Base-by-base conservation (phyloP, 257 asterid genomes). In the Plantago elongata region DNA sequence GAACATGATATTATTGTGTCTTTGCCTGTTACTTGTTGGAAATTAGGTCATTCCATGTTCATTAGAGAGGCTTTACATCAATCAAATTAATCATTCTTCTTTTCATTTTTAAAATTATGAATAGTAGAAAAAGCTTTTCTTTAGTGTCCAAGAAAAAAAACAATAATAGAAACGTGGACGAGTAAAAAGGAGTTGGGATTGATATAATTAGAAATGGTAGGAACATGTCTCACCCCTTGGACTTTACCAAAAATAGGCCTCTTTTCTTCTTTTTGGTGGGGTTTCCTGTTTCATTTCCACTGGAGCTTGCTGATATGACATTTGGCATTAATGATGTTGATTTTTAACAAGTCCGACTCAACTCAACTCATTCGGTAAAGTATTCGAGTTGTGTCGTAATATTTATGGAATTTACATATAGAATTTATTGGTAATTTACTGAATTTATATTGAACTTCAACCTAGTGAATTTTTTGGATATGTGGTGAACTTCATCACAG, bases 141-240 rank as follows among this genome's bases (percentile, higher is more conserved):
- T 67, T 70, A 7, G 8, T 34, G 5, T 40, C 60, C 71, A 51
- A 61, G 58, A 22, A 69, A 62, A 66, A 63, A 61, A 54, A 56
- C 68, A 74, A 78, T 78, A 67, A 74, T 74, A 40, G 75, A 70
- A 70, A 68, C 52, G 52, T 54, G 43, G n/a, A 54, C 29, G 42
- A 54, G 72, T 66, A 57, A 65, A 50, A 11, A 30, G 16, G 40
- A 18, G 34, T 18, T 52, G 29, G 40, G 59, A 1, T 54, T 3
- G 59, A 27, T 54, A 54, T 54, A 54, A 54, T 54, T 54, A 22
- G 43, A 54, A 55, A 27, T 29, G 38, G 40, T 46, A 49, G 54
- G 57, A 57, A 57, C 37, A 56, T 57, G 65, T 38, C 57, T 56
- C 55, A 40, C 40, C 48, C 65, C 65, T 56, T 65, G 59, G 29